A percentile compares a stretch with the other conserved stretches of the same genome.
These are phyloP conservation scores for Pythium plurisporium DNA, from an alignment of 352 stramenopile species.

Conservation along the genomic window DNA sequence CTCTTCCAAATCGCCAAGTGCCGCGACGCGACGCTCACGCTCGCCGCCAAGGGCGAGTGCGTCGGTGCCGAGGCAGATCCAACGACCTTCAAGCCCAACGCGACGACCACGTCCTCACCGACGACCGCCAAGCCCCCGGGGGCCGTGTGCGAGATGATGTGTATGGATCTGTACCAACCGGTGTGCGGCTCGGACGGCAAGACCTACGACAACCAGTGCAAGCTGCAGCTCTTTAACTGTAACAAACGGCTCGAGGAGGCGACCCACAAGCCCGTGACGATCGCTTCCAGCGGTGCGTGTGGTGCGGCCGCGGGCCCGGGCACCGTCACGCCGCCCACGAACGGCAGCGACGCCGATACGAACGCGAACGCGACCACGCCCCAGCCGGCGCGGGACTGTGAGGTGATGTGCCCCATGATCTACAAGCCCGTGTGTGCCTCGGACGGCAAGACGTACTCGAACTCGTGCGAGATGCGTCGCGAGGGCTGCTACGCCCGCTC, in stretches of 20 bases:
- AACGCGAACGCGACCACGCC: too few relatives aligned
- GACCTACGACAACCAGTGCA: conserved; percentile 28
- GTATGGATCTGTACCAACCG: conserved; percentile 7
- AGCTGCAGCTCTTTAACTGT: conserved; percentile 5
- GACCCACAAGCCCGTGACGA: background rate
- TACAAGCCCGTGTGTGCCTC: conserved; percentile 21
- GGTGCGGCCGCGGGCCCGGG: background rate
- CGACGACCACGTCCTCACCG: background rate
- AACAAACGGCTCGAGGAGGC: conserved; percentile 10
- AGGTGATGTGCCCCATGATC: conserved; percentile 3
- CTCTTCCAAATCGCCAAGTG: conserved; percentile 33
- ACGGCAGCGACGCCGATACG: too few relatives aligned
- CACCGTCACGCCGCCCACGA: too few relatives aligned
- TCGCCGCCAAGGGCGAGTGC: conserved; percentile 9
- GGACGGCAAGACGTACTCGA: conserved; percentile 17
- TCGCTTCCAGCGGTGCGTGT: conserved; percentile 5
- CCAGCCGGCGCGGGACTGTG: too few relatives aligned
- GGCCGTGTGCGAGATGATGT: conserved; percentile 20
- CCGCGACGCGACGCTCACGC: conserved; percentile 18
- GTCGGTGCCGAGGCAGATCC: too few relatives aligned
- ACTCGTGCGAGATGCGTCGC: conserved; percentile 9
- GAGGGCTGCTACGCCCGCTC: conserved; percentile 1
- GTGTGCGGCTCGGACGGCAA: conserved; percentile 20
- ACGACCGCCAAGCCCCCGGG: too few relatives aligned
- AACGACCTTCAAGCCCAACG: background rate